These are phyloP conservation scores for Canavalia ensiformis DNA, from an alignment of 306 rosid species.

Conservation along the genomic window DNA sequence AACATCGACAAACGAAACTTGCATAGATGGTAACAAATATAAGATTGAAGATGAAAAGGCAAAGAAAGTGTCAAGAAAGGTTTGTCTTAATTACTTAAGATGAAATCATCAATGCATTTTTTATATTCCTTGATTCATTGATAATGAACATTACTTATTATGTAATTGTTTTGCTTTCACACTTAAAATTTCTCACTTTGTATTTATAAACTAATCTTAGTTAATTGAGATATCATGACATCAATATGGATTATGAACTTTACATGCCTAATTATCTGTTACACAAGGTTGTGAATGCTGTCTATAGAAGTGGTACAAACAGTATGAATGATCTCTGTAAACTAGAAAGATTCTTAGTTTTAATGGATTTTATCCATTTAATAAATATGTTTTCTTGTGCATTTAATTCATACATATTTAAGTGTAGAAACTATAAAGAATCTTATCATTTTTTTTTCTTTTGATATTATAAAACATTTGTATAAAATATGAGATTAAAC, in stretches of 20 bases:
- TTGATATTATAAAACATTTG: too few species aligned
- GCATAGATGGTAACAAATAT: slow-evolving; percentile 6
- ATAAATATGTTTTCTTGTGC: too few species aligned
- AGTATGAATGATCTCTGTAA: too few species aligned
- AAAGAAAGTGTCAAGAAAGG: slow-evolving; percentile 57
- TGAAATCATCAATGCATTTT: background rate
- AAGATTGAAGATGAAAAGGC: slow-evolving; percentile 23
- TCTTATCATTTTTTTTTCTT: too few species aligned
- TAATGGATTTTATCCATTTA: too few species aligned
- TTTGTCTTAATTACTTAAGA: slow-evolving; percentile 18
- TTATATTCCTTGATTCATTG: background rate
- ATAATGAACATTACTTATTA: background rate
- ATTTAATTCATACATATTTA: too few species aligned
- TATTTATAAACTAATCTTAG: background rate
- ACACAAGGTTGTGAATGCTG: too few species aligned
- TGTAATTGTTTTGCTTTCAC: background rate
- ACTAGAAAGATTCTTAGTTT: too few species aligned
- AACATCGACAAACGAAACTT: background rate
- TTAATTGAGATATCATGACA: background rate
- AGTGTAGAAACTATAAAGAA: too few species aligned
- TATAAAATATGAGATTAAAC: too few species aligned
- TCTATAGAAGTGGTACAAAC: too few species aligned
- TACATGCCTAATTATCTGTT: background rate
- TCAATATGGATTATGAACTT: background rate
- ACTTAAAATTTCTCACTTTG: background rate